Evolutionary conservation across 2,329 filamentous ascomycete genomes (phyloP), one percentile per base, ranked within the genome.

Genomic region (Tolypocladium tundrense): DNA sequence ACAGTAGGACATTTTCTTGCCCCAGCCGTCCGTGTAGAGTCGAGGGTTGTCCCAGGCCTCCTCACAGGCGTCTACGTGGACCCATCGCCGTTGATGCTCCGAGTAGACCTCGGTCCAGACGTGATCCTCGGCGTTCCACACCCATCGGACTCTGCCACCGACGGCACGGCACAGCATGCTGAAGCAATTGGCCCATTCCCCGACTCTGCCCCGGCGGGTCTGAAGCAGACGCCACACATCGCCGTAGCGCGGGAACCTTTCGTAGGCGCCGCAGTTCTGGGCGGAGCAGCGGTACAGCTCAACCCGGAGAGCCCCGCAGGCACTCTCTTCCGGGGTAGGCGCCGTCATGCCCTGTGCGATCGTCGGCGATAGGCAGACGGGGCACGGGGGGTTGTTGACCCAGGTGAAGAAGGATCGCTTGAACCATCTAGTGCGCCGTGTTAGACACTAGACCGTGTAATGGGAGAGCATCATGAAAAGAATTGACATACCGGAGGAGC

Each of bases 101-200:
- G 92, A 97, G 75, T 96, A 99, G 16, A 97, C 88, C 67, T 97
- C 94, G 1, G 92, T 96, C 94, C 94, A 99, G 33, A 97, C 90
- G 68, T 97, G 90, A 71, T 97, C 94, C 73, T 97, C 94, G 37
- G 88, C 88, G 66, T 97, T 97, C 94, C 94, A 99, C 13, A 99
- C 88, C 94, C 94, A 99, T 67, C 94, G 85, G 31, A 97, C 91
- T 60, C 93, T 84, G 60, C 88, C 90, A 54, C 93, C 93, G 16
- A 97, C 85, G 5, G 94, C 94, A 60, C 93, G 85, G 78, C 93
- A 97, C 56, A 99, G 82, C 94, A 97, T 97, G 75, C 88, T 93
- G 76, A 99, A 99, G 79, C 92, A 97, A 75, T 97, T 97, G 64
- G 91, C 91, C 91, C 94, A 97, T 76, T 99, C 94, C 61, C 94